These are phyloP conservation scores for Neurospora tetraspora DNA, from an alignment of 495 filamentous ascomycete species.

Conservation along the genomic window DNA sequence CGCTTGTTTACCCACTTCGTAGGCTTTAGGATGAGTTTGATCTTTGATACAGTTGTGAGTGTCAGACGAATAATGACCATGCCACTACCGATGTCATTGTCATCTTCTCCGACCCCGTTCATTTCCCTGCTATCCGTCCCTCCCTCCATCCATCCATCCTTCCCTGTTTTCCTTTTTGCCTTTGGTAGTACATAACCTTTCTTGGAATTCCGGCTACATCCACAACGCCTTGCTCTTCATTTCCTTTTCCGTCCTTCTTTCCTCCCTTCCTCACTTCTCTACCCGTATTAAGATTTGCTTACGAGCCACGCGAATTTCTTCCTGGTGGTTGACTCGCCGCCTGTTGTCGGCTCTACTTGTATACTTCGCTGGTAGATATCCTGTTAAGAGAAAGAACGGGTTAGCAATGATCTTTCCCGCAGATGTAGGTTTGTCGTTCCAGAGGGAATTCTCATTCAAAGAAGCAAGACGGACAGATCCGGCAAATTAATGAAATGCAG, in stretches of 20 bases:
- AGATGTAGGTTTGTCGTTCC: background rate
- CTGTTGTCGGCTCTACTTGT: slow-evolving; percentile 40
- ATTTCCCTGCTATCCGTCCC: background rate
- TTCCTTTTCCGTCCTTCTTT: background rate
- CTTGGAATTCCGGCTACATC: background rate
- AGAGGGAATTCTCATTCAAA: background rate
- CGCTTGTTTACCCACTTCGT: background rate
- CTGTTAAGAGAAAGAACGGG: slow-evolving; percentile 17
- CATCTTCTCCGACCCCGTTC: background rate
- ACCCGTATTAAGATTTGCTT: slow-evolving; percentile 18
- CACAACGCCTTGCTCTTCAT: background rate
- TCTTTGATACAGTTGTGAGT: background rate
- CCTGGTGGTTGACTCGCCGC: slow-evolving; percentile 26
- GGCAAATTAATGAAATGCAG: background rate
- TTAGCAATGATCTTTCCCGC: background rate
- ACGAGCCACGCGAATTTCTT: slow-evolving; percentile 52
- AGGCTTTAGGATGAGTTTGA: background rate
- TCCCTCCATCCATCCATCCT: background rate
- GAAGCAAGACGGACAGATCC: background rate
- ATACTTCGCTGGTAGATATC: slow-evolving; percentile 53
- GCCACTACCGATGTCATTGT: background rate
- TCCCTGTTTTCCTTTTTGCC: background rate
- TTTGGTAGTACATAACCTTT: background rate
- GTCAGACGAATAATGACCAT: background rate
- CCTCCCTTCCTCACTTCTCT: background rate